Base-by-base conservation (phyloP, 2,329 filamentous ascomycete species). In the Penicillium sp. region DNA sequence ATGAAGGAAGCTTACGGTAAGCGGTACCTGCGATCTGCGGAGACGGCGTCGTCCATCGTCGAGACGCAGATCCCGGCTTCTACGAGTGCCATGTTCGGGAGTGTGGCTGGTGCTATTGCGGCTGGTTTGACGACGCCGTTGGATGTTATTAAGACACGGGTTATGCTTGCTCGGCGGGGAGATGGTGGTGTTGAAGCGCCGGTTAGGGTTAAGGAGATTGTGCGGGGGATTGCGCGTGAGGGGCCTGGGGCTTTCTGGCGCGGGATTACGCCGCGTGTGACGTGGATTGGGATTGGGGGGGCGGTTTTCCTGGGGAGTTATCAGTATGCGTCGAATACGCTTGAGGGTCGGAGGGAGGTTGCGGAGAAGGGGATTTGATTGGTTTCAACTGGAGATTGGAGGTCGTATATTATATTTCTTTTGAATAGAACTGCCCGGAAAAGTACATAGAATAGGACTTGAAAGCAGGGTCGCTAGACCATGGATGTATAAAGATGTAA, bases 231-330 rank as follows among this genome's bases (percentile, higher is more conserved):
- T 50, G 74, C 84, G 64, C 66, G 72, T 39, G 75, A 77, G 59
- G 77, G 77, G 0, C 53, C 66, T 13, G 64, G 68, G 33, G 75
- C 69, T 22, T 72, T 79, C 46, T 76, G 74, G 63, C 69, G 72
- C 33, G 76, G 76, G 1, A 72, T 86, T 58, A 90, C 87, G 13
- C 93, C 93, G 1, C 78, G 93, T 45, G 85, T 95, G 9, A 86
- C 89, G 54, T 97, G 93, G 91, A 99, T 99, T 66, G 93, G 89
- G 59, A 86, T 89, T 49, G 93, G 93, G 3, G 93, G 93, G 1
- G 89, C 92, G 10, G 89, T 99, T 29, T 99, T 99, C 74, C 70
- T 97, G 64, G 93, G 92, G 0, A 92, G 87, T 62, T 96, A 96
- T 70, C 89, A 95, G 70, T 93, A 85, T 82, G 87, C 84, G 18